Conservation (phyloP, 2,329 filamentous ascomycete species). For the Trichoderma arundinaceum region DNA sequence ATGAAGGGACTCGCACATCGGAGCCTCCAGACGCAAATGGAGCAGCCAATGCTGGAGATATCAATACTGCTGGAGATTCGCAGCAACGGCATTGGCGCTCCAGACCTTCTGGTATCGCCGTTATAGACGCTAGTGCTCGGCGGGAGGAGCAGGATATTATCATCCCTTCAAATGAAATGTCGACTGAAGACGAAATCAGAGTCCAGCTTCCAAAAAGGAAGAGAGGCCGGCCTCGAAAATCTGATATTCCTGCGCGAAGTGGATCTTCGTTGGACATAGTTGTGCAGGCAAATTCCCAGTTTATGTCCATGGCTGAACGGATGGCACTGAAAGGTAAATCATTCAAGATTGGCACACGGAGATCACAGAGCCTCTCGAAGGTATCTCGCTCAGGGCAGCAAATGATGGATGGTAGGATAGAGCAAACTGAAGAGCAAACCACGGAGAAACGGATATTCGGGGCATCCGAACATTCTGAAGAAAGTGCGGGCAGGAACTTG, state of each 20-base stretch:
- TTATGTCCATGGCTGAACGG: conserved; percentile 64
- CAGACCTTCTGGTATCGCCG: conserved; percentile 39
- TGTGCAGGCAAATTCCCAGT: conserved; percentile 39
- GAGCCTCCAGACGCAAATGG: conserved; percentile 35
- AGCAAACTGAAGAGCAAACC: not conserved
- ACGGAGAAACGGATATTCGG: not conserved
- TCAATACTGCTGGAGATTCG: conserved; percentile 10
- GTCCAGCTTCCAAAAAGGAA: conserved; percentile 13
- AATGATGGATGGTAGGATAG: not conserved
- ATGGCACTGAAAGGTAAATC: conserved; percentile 60
- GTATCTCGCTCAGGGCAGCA: not conserved
- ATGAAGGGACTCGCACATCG: conserved; percentile 31
- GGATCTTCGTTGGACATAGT: conserved; percentile 16
- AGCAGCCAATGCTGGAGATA: conserved; percentile 23
- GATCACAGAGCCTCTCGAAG: conserved; percentile 30
- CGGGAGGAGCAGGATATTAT: conserved; percentile 15
- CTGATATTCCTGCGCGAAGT: conserved; percentile 31
- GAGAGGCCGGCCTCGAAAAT: conserved; percentile 38
- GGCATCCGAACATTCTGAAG: not conserved
- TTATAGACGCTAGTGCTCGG: conserved; percentile 35
- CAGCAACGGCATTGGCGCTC: conserved; percentile 36
- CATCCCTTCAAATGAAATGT: conserved; percentile 5
- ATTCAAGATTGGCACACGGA: conserved; percentile 56
- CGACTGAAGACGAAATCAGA: not conserved
- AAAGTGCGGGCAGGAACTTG: not conserved